phyloP scores from a whole-genome alignment of 1,284 basidiomycete genomes.

The Cerrena zonata region DNA sequence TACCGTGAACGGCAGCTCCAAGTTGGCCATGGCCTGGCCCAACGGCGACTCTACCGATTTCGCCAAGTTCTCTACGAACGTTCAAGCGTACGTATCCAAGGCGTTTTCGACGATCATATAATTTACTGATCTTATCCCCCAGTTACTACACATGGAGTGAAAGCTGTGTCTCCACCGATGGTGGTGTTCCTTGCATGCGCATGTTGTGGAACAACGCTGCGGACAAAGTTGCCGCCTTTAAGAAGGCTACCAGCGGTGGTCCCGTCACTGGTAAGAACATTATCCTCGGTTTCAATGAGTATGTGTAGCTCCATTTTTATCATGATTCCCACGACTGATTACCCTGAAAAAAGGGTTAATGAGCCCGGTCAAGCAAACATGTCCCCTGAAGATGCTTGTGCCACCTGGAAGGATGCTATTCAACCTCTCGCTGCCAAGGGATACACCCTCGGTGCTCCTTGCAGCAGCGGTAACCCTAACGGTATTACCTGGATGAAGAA shows the following conservation, averaged over 20 bases:
- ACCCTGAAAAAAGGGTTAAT: slow-evolving; percentile 45
- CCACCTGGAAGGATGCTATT: slow-evolving; percentile 60
- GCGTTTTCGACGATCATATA: not conserved
- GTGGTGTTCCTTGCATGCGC: slow-evolving; percentile 50
- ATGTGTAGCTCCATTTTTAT: slow-evolving; percentile 21
- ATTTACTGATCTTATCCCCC: not conserved
- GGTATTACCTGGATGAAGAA: slow-evolving; percentile 59
- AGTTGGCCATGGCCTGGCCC: slow-evolving; percentile 61
- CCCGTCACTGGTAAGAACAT: slow-evolving; percentile 38
- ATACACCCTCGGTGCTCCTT: slow-evolving; percentile 58
- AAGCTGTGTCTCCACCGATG: slow-evolving; percentile 32
- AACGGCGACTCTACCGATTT: slow-evolving; percentile 45
- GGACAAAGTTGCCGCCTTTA: slow-evolving; percentile 40
- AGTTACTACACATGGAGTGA: slow-evolving; percentile 57
- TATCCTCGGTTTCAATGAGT: slow-evolving; percentile 71
- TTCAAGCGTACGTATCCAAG: slow-evolving; percentile 38
- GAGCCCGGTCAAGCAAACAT: slow-evolving; percentile 60
- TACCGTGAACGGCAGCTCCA: slow-evolving; percentile 24
- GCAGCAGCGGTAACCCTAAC: slow-evolving; percentile 54
- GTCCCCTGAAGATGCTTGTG: slow-evolving; percentile 40
- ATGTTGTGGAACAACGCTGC: slow-evolving; percentile 60
- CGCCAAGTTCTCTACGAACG: slow-evolving; percentile 41
- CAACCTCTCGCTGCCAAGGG: slow-evolving; percentile 52
- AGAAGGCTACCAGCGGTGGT: slow-evolving; percentile 30
- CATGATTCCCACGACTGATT: not conserved